These are phyloP conservation scores for Dunaliella sp. DNA, from an alignment of 139 green algal genomes.

Conservation along the genomic window DNA sequence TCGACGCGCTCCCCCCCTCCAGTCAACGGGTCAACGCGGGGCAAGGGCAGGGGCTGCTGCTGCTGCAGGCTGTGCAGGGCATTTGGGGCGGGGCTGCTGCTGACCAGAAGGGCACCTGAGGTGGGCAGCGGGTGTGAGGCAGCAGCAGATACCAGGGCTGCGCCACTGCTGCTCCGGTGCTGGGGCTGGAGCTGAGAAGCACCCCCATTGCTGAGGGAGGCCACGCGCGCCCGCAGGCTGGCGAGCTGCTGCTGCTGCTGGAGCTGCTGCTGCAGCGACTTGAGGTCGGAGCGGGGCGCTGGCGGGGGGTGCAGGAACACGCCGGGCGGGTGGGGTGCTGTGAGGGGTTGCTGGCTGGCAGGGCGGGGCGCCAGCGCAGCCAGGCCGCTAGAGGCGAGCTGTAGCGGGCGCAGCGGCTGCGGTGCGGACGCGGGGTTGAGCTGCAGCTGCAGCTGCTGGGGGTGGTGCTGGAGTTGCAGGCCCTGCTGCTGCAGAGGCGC, in stretches of 20 bases:
- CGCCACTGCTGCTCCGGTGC: neutral
- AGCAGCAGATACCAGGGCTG: no score
- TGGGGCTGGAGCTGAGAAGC: neutral
- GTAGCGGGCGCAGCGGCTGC: neutral
- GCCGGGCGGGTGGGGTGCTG: neutral
- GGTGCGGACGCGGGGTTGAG: neutral
- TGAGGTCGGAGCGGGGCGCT: neutral
- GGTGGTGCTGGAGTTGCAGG: neutral
- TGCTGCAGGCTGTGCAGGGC: no score
- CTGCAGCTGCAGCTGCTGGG: no score
- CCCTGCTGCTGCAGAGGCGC: neutral
- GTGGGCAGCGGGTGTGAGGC: no score
- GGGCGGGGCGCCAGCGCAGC: neutral
- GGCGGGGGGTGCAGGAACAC: neutral
- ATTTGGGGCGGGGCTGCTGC: no score
- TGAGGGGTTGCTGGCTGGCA: neutral
- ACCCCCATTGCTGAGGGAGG: neutral
- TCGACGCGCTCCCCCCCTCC: neutral
- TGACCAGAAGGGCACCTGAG: no score
- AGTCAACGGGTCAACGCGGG: neutral
- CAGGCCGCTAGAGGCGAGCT: neutral
- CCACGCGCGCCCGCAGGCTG: slow-evolving; percentile 8
- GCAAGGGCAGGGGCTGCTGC: neutral
- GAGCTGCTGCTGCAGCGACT: neutral
- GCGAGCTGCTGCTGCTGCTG: slow-evolving; percentile 9